Base-by-base conservation (phyloP, 2,329 filamentous ascomycete species). In the Clonostachys rosea region DNA sequence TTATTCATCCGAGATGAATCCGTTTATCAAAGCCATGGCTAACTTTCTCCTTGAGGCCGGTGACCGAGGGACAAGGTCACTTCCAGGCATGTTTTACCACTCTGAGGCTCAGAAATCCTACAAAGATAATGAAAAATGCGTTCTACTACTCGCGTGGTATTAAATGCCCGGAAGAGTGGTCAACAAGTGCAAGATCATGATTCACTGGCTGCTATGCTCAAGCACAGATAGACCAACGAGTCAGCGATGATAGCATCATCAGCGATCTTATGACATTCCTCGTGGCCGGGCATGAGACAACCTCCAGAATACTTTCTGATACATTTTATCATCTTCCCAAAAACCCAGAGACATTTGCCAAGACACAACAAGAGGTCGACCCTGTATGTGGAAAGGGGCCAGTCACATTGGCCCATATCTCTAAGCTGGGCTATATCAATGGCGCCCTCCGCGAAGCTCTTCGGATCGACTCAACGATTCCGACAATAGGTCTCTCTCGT, bases 211-310 rank as follows among this genome's bases (percentile, higher is more conserved):
- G 80, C 84, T 33, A 87, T 91, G 83, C 67, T 91, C 41, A 70
- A 81, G 6, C 81, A 2, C 78, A 81, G 63, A 89, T 85, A 5
- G 84, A 85, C 12, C 70, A 83, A 54, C 75, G 74, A 14, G 66
- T 90, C 52, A 76, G 70, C 2, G 81, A 87, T 49, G 69, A 76
- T 5, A 78, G 73, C 44, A 86, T 89, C 52, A 75, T 80, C 14
- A 74, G 85, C 59, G 87, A 90, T 53, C 79, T 90, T 65, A 83
- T 87, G 49, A 89, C 85, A 0, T 89, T 89, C 53, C 63, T 89
- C 11, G 83, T 86, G 54, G 83, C 83, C 35, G 57, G 83, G 84
- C 85, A 88, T 52, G 86, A 89, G 55, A 91, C 87, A 0, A 86
- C 86, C 0, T 81, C 82, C 2, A 84, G 84, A 3, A 65, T 85